These are phyloP conservation scores for Ogataea nitratoaversa DNA, from an alignment of 805 yeast genomes.

Conservation along the genomic window DNA sequence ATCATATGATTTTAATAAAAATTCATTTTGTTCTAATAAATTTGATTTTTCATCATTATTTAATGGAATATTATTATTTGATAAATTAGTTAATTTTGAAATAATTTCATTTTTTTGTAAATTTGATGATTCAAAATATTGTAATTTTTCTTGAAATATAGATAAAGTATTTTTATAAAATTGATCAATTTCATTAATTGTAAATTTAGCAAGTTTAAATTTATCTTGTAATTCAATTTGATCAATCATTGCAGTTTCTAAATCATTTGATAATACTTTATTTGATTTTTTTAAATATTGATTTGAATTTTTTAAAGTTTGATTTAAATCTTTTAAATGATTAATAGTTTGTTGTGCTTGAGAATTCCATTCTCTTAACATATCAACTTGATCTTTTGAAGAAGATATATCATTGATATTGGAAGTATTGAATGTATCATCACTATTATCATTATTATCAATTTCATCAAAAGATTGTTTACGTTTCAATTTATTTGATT, in stretches of 20 bases:
- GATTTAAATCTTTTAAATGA: neutral
- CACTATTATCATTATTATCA: neutral
- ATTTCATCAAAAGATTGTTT: no score
- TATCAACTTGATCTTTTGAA: neutral
- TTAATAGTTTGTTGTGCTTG: neutral
- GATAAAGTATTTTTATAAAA: slow-evolving; percentile 4
- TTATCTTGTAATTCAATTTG: neutral
- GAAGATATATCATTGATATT: neutral
- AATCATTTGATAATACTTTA: neutral
- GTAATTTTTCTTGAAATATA: neutral
- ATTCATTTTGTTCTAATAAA: slow-evolving; percentile 1
- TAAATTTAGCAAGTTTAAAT: slow-evolving; percentile 1
- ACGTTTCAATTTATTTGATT: neutral
- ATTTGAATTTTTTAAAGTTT: neutral
- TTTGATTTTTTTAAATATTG: no score
- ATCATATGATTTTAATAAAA: slow-evolving; percentile 11
- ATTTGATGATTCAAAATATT: neutral
- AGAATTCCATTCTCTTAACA: neutral
- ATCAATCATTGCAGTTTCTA: neutral
- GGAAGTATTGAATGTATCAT: no score
- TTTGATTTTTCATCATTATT: neutral
- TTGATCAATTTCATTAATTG: slow-evolving; percentile 8
- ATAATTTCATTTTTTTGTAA: neutral
- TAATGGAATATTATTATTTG: neutral
- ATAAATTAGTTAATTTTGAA: neutral